Evolutionary conservation across 805 yeast species (phyloP).

Genomic region (Lipomyces orientalis): DNA sequence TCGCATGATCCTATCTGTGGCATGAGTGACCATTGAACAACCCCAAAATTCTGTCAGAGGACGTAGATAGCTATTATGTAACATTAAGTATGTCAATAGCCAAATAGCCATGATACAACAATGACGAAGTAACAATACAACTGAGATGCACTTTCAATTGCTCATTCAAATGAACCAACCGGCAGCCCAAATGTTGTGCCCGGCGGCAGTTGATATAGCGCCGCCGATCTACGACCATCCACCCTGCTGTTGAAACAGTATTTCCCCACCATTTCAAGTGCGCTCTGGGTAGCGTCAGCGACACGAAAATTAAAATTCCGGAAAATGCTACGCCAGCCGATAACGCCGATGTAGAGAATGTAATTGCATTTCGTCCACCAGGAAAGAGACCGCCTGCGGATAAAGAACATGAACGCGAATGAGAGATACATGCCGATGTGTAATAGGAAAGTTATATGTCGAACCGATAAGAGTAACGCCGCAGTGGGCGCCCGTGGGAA

Average conservation of each 20-base stretch:
- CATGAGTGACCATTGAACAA: too few species aligned
- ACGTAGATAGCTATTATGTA: too few species aligned
- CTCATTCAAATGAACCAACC: slow-evolving; percentile 6
- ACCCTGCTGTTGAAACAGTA: slow-evolving; percentile 32
- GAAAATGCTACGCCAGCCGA: slow-evolving; percentile 71
- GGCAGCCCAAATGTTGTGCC: slow-evolving; percentile 20
- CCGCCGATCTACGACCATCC: slow-evolving; percentile 18
- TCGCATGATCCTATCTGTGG: too few species aligned
- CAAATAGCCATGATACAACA: too few species aligned
- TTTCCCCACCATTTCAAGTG: slow-evolving; percentile 65
- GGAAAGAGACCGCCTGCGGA: too few species aligned
- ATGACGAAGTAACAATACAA: neutral
- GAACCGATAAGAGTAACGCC: slow-evolving; percentile 11
- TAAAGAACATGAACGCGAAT: slow-evolving; percentile 60
- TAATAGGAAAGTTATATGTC: slow-evolving; percentile 21
- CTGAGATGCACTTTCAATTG: neutral
- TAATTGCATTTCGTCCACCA: too few species aligned
- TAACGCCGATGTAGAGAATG: slow-evolving; percentile 70
- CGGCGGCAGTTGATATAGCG: slow-evolving; percentile 12
- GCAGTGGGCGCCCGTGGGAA: neutral
- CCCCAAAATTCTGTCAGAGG: too few species aligned
- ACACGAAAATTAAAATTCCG: slow-evolving; percentile 61
- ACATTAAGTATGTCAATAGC: too few species aligned
- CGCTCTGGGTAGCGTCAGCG: slow-evolving; percentile 47
- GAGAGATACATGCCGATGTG: slow-evolving; percentile 45